Evolutionary conservation across 1,139 yeast species (phyloP).

Genomic region (Protomyces arabidopsidicola): DNA sequence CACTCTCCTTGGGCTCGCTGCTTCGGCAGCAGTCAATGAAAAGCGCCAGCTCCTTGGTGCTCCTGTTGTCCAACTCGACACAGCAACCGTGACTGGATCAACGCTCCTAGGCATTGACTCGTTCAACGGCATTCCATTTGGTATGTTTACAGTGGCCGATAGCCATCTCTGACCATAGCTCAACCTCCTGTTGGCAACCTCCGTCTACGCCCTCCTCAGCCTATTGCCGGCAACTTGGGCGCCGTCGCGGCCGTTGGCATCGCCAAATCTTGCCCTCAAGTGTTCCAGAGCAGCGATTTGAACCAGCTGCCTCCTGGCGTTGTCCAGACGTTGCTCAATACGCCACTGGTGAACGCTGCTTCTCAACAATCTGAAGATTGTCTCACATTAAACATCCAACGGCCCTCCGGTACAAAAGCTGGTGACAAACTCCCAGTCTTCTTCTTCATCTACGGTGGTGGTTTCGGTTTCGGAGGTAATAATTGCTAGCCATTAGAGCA

Average conservation of each 20-base stretch:
- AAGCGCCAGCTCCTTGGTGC: neutral
- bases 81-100: neutral
- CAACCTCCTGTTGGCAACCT: slow-evolving; percentile 23
- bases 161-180: neutral
- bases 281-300: neutral
- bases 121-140: slow-evolving; percentile 18
- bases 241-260: slow-evolving; percentile 8
- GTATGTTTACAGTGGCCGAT: slow-evolving; percentile 17
- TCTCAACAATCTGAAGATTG: slow-evolving; percentile 33
- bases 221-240: slow-evolving; percentile 10
- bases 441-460: slow-evolving; percentile 40
- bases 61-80: neutral
- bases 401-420: neutral
- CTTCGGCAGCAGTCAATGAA: neutral
- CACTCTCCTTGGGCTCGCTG: neutral
- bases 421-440: neutral
- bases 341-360: slow-evolving; percentile 32
- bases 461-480: slow-evolving; percentile 26
- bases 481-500: no score
- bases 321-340: slow-evolving; percentile 24
- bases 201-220: neutral
- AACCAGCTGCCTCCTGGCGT: slow-evolving; percentile 11
- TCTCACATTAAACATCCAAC: slow-evolving; percentile 1
- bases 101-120: neutral
- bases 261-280: neutral